A percentile compares a stretch with the other conserved stretches of the same genome.
Evolutionary conservation across 2,329 filamentous ascomycete genomes (phyloP).

Genomic region (Anthostomella pinea): DNA sequence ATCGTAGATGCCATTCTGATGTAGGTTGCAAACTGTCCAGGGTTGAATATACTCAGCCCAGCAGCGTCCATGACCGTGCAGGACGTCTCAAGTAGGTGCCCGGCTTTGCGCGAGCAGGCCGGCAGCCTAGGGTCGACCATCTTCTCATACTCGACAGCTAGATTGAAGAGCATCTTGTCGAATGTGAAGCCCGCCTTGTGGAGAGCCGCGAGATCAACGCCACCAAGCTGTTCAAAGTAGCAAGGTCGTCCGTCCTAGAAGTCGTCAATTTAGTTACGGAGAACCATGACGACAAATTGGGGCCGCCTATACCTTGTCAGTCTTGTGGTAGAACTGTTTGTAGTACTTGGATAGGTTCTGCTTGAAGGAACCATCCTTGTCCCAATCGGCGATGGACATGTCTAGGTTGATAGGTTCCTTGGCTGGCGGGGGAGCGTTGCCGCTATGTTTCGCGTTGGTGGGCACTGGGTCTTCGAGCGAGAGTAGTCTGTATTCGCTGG

Average conservation of each 20-base stretch:
- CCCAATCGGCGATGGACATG: conserved; percentile 64
- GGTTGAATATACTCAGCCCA: conserved; percentile 81
- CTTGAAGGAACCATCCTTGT: conserved; percentile 65
- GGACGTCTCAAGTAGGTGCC: conserved; percentile 90
- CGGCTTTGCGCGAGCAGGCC: conserved; percentile 89
- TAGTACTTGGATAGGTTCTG: conserved; percentile 84
- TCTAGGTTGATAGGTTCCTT: conserved; percentile 55
- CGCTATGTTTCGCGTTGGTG: too few species aligned
- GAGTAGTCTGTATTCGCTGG: conserved; percentile 35
- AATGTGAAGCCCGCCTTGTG: conserved; percentile 81
- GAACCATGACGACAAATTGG: neutral
- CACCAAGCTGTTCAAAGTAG: conserved; percentile 95
- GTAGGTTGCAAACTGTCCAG: conserved; percentile 83
- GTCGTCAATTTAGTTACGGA: conserved; percentile 6
- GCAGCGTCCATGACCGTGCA: conserved; percentile 99
- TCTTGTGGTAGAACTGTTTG: conserved; percentile 99
- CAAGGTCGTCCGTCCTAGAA: conserved; percentile 86
- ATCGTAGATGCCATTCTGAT: conserved; percentile 80
- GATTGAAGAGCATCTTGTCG: conserved; percentile 94
- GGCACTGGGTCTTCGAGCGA: conserved; percentile 5
- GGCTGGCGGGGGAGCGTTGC: conserved; percentile 16
- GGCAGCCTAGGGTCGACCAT: conserved; percentile 89
- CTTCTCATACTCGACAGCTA: conserved; percentile 97
- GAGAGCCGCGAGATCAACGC: conserved; percentile 86
- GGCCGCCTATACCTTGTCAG: conserved; percentile 62